Evolutionary conservation across 331 rosid genomes (phyloP), one percentile per base, ranked within the genome.

Genomic region (Ulmus americana): DNA sequence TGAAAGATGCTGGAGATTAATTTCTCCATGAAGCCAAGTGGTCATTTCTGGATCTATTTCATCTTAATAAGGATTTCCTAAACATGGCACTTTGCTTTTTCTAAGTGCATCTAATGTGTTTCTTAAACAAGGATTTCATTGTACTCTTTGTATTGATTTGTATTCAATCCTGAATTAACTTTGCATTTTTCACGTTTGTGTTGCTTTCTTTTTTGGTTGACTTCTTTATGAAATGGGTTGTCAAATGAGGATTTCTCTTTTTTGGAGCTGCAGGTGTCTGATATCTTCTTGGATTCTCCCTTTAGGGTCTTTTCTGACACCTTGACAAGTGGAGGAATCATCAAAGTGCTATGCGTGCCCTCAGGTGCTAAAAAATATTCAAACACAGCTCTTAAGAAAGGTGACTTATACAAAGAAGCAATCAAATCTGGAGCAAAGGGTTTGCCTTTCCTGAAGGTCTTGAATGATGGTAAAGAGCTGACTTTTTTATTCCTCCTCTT

Each of bases 351-450:
- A 28, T 87, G 95, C 58, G 76, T 92, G 63, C 91, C 95, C 65
- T 72, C 84, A 57, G 98, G 95, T 72, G 79, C 90, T 57, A 87
- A 83, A 83, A 65, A 57, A 39, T 92, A 89, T 82, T 89, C 98
- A 56, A 94, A 89, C 68, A 85, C 97, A 12, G 87, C 95, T 63
- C 95, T 94, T 67, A 89, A 89, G 74, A 87, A 92, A 80, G 97
- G 97, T 10, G 90, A 85, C 70, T 70, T 92, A 70, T 87, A 80
- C 69, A 80, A 63, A 45, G 95, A 89, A 79, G 95, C 90, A 42
- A 55, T 72, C 69, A 85, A 80, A 87, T 84, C 97, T 68, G 98
- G 97, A 68, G 95, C 97, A 3, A 89, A 82, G 80, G 95, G 97
- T 52, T 94, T 94, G 65, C 95, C 95, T 74, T 92, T 87, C 77